phyloP scores from a whole-genome alignment of 106 monocot genomes.

The Amphibolis antarctica region DNA sequence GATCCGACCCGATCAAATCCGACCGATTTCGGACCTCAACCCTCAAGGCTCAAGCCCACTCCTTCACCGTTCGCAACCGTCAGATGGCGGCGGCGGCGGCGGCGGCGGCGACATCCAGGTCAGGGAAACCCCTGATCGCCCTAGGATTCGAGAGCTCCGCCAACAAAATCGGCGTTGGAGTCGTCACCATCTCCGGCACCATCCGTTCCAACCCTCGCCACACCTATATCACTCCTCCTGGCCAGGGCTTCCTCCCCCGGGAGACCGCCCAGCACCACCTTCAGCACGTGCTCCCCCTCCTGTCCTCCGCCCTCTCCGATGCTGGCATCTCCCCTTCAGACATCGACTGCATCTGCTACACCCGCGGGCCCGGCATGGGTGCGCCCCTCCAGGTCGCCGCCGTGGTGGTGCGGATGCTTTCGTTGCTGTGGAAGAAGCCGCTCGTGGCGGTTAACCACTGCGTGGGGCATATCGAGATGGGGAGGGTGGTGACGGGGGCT shows the following conservation, averaged over 20 bases:
- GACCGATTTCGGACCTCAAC: too few relatives aligned
- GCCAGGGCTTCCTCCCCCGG: conserved; percentile 97
- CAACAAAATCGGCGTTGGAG: conserved; percentile 90
- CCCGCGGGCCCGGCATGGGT: conserved; percentile 96
- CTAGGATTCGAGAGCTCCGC: conserved; percentile 88
- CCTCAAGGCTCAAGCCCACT: too few relatives aligned
- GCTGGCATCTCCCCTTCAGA: conserved; percentile 46
- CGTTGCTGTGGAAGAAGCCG: conserved; percentile 71
- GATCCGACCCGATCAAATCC: too few relatives aligned
- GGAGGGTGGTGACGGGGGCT: conserved; percentile 67
- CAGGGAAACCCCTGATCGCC: conserved; percentile 17
- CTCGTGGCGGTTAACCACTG: conserved; percentile 91
- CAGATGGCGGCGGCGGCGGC: neutral
- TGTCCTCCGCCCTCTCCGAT: conserved; percentile 40
- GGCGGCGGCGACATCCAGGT: neutral
- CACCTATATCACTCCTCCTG: conserved; percentile 96
- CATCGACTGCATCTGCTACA: conserved; percentile 95
- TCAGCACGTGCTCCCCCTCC: conserved; percentile 62
- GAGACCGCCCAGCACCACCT: conserved; percentile 98
- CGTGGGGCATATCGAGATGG: conserved; percentile 90
- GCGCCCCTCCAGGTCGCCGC: conserved; percentile 93
- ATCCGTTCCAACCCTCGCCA: conserved; percentile 89
- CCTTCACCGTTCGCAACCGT: too few relatives aligned
- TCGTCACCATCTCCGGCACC: conserved; percentile 50
- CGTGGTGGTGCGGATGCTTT: conserved; percentile 48